Evolutionary conservation across 1,284 basidiomycete genomes (phyloP), one percentile per base, ranked within the genome.

Genomic region (Porodaedalea pini): DNA sequence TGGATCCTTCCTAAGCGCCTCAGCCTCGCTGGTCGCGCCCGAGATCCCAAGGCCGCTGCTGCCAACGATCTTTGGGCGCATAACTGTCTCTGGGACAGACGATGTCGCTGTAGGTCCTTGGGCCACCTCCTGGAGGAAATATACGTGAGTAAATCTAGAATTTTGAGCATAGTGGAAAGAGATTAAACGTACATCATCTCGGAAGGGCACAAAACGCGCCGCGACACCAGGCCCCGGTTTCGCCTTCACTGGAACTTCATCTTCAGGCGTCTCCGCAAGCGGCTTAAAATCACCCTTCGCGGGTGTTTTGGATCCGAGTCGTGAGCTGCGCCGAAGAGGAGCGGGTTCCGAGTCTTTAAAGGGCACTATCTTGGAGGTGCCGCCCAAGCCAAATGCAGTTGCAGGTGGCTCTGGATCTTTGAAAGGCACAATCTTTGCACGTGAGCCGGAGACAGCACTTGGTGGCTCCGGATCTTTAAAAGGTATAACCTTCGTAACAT

Each of bases 1-100:
- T 1, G 88, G 88, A 68, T 90, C 85, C 65, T 81, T 87, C 58
- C 86, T 75, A 59, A 90, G 68, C 1, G 86, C 88, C 67, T 90
- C 88, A 13, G 85, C 85, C 68, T 90, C 59, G 45, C 58, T 50
- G 41, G 45, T 31, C 29, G 75, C 69, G 29, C 76, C 69, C 41
- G 73, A 70, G 6, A 73, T 74, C 50, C 71, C 76, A 23, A 72
- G 67, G 54, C 75, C n/a, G n/a, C n/a, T n/a, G n/a, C n/a, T n/a
- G n/a, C n/a, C 75, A 36, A 72, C 71, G 57, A 71, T 73, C 68
- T 78, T 81, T 32, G 75, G 73, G 65, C 83, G 87, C 79, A 88
- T 86, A n/a, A 83, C 75, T 15, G 82, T 77, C 39, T 78, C 78
- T 19, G 76, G 73, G 39, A 59, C 58, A 11, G 68, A 57, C 2